A percentile compares a stretch with the other conserved stretches of the same genome.
phyloP scores from a whole-genome alignment of 768 basidiomycete species.

The Russula foetens region DNA sequence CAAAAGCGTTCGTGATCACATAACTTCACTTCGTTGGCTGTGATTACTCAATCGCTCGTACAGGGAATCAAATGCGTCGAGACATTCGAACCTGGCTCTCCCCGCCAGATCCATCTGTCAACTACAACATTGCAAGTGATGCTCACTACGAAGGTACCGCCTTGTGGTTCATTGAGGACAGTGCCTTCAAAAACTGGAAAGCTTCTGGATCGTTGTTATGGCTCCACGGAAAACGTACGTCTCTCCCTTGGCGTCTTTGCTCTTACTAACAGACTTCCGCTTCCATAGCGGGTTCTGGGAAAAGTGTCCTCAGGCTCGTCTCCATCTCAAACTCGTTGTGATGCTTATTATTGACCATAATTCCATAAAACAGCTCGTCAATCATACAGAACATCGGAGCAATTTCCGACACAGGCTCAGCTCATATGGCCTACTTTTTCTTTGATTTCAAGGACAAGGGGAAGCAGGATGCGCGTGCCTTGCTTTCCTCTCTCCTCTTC shows the following conservation, averaged over 20 bases:
- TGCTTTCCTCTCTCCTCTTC: background rate
- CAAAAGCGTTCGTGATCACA: background rate
- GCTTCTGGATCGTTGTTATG: background rate
- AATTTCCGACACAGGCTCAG: background rate
- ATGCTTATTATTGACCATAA: background rate
- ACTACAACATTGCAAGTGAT: background rate
- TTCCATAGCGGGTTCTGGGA: background rate
- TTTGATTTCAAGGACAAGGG: background rate
- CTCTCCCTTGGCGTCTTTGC: background rate
- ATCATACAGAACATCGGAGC: background rate
- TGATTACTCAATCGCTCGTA: background rate
- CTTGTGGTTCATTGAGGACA: background rate
- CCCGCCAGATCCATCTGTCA: background rate
- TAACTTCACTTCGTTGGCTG: background rate
- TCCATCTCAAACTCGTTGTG: background rate
- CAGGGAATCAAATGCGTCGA: background rate
- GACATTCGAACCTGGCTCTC: background rate
- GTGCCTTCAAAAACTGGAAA: background rate
- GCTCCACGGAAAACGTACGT: background rate
- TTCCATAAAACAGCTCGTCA: background rate
- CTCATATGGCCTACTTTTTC: background rate
- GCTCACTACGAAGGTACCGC: background rate
- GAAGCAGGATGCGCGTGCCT: background rate
- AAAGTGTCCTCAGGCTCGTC: background rate
- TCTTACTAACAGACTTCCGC: background rate